Evolutionary conservation across 1,284 basidiomycete genomes (phyloP).

Genomic region (Cerioporus squamosus): DNA sequence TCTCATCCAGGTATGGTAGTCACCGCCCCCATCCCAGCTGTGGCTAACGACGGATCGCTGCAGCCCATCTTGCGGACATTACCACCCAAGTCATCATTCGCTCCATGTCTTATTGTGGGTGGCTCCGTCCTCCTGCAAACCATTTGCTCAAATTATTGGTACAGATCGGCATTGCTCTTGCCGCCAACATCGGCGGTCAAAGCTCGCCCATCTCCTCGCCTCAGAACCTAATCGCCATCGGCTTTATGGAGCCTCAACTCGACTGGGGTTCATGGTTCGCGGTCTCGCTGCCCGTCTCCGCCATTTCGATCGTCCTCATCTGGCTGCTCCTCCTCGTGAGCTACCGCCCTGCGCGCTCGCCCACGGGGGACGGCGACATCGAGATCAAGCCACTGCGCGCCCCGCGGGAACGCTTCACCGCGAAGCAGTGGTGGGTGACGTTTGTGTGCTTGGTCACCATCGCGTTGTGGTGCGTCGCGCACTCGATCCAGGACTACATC

Average conservation of each 20-base stretch:
- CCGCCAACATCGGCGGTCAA: slow-evolving; percentile 98
- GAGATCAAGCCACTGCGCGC: slow-evolving; percentile 85
- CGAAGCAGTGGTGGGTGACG: slow-evolving; percentile 91
- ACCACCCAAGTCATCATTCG: slow-evolving; percentile 87
- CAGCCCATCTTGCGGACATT: slow-evolving; percentile 94
- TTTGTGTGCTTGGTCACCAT: slow-evolving; percentile 90
- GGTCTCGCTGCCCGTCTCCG: slow-evolving; percentile 91
- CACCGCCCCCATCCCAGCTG: slow-evolving; percentile 10
- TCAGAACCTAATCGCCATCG: slow-evolving; percentile 94
- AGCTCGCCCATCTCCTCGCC: slow-evolving; percentile 95
- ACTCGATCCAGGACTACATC: slow-evolving; percentile 76
- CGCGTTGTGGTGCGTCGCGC: slow-evolving; percentile 89
- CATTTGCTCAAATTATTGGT: too few relatives aligned
- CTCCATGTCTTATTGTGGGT: slow-evolving; percentile 88
- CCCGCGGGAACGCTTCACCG: slow-evolving; percentile 79
- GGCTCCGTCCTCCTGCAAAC: background rate
- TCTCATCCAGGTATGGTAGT: slow-evolving; percentile 79
- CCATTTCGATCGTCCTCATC: slow-evolving; percentile 84
- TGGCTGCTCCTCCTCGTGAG: slow-evolving; percentile 89
- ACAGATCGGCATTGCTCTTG: slow-evolving; percentile 94
- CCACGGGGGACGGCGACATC: slow-evolving; percentile 79
- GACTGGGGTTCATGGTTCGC: slow-evolving; percentile 96
- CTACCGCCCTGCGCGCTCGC: slow-evolving; percentile 74
- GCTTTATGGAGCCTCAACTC: slow-evolving; percentile 85
- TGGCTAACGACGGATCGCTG: background rate